Evolutionary conservation across 495 filamentous ascomycete species (phyloP).

Genomic region (Endocarpon pusillum): DNA sequence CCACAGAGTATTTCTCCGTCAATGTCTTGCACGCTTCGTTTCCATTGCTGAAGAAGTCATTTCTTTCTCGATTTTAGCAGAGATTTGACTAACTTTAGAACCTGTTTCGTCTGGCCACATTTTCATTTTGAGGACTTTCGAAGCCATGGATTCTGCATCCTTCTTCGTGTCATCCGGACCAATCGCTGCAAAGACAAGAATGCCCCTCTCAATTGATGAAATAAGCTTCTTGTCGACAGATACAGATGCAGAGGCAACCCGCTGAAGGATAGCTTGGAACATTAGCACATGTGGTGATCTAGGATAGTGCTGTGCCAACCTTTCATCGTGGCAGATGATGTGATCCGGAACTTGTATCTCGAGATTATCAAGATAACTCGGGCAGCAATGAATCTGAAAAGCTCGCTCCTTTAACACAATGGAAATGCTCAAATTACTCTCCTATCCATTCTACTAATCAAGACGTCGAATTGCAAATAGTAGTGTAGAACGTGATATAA

Average conservation of each 20-base stretch:
- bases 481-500: no score
- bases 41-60: slow-evolving; percentile 45
- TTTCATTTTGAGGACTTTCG: slow-evolving; percentile 75
- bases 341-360: no score
- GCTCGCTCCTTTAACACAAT: no score
- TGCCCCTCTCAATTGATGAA: slow-evolving; percentile 74
- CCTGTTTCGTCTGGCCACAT: slow-evolving; percentile 64
- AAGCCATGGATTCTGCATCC: slow-evolving; percentile 67
- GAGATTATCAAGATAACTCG: no score
- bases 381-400: no score
- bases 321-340: slow-evolving; percentile 27
- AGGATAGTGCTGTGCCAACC: slow-evolving; percentile 15
- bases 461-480: no score
- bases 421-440: no score
- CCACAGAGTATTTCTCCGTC: slow-evolving; percentile 80
- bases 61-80: neutral
- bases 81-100: neutral
- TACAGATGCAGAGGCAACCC: slow-evolving; percentile 94
- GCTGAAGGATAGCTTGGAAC: slow-evolving; percentile 68
- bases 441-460: no score
- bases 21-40: slow-evolving; percentile 70
- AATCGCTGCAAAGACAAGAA: slow-evolving; percentile 83
- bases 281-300: slow-evolving; percentile 1
- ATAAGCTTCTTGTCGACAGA: slow-evolving; percentile 84
- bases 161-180: slow-evolving; percentile 80